These are phyloP conservation scores for Paracoccidioides lutzii DNA, from an alignment of 2,329 filamentous ascomycete species.

Conservation along the genomic window DNA sequence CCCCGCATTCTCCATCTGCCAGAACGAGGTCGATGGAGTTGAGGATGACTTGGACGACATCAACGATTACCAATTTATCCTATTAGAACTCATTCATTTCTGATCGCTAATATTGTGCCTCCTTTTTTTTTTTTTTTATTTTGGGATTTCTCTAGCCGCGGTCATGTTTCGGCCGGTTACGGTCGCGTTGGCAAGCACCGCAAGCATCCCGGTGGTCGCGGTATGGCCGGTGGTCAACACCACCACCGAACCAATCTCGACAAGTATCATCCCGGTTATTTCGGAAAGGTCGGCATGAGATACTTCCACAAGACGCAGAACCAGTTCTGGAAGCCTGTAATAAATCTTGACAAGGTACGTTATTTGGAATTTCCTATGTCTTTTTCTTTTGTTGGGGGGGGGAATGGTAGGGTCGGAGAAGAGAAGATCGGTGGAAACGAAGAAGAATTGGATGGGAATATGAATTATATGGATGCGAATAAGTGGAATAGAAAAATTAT, in stretches of 20 bases:
- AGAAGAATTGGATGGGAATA: slow-evolving; percentile 1
- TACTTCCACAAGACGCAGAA: slow-evolving; percentile 94
- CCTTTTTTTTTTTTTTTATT: slow-evolving; percentile 2
- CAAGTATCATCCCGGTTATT: slow-evolving; percentile 98
- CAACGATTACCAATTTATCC: not conserved
- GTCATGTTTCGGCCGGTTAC: slow-evolving; percentile 96
- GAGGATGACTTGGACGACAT: no score
- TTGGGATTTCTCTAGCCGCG: slow-evolving; percentile 50
- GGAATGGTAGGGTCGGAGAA: not conserved
- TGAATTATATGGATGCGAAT: not conserved
- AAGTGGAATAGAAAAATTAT: not conserved
- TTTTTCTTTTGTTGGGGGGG: not conserved
- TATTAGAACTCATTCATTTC: not conserved
- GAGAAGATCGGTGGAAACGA: not conserved
- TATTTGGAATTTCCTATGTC: slow-evolving; percentile 1
- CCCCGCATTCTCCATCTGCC: no score
- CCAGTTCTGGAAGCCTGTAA: slow-evolving; percentile 95
- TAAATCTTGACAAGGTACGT: slow-evolving; percentile 96
- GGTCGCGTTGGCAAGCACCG: slow-evolving; percentile 98
- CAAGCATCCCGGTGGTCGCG: slow-evolving; percentile 70
- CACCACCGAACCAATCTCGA: slow-evolving; percentile 90
- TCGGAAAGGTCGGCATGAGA: slow-evolving; percentile 91
- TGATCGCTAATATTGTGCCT: not conserved
- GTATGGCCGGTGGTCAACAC: slow-evolving; percentile 97
- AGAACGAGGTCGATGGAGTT: no score